Percentiles rank a stretch among this genome's conserved stretches.
phyloP scores from a whole-genome alignment of 176 grass and related monocot genomes.

The Paspalum notatum region DNA sequence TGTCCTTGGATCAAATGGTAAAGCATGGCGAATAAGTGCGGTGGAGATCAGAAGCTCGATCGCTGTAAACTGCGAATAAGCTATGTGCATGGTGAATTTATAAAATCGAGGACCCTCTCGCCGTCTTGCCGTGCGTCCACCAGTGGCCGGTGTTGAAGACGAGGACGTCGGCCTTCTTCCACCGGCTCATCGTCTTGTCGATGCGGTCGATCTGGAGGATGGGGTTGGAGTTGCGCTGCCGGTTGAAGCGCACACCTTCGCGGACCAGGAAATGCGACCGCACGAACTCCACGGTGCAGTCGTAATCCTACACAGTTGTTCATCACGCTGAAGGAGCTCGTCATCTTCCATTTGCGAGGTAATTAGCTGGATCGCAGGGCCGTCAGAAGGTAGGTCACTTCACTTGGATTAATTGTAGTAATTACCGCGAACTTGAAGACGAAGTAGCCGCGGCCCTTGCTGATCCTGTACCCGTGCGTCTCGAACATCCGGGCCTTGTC shows the following conservation, averaged over 20 bases:
- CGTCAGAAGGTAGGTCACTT: neutral
- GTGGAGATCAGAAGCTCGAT: neutral
- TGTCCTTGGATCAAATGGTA: no score
- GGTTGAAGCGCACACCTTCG: slow-evolving; percentile 74
- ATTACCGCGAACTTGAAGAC: slow-evolving; percentile 90
- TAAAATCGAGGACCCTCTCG: slow-evolving; percentile 80
- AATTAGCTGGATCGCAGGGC: no score
- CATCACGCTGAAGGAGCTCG: neutral
- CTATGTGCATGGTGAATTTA: no score
- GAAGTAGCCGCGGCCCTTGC: slow-evolving; percentile 91
- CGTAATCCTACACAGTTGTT: slow-evolving; percentile 57
- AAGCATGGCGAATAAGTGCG: no score
- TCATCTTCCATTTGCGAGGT: neutral
- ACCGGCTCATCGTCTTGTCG: slow-evolving; percentile 80
- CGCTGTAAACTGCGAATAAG: neutral
- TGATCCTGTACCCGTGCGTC: slow-evolving; percentile 83
- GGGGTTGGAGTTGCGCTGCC: slow-evolving; percentile 74
- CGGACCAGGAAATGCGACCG: slow-evolving; percentile 93
- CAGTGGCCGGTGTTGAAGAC: slow-evolving; percentile 99
- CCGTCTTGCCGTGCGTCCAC: slow-evolving; percentile 98
- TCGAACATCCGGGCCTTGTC: slow-evolving; percentile 88
- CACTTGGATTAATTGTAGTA: neutral
- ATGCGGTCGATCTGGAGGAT: slow-evolving; percentile 82
- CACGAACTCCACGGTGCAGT: slow-evolving; percentile 85
- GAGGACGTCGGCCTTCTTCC: slow-evolving; percentile 81